These are phyloP conservation scores for Acanthamoeba culbertsoni DNA, from an alignment of 208 protist species.

Conservation along the genomic window DNA sequence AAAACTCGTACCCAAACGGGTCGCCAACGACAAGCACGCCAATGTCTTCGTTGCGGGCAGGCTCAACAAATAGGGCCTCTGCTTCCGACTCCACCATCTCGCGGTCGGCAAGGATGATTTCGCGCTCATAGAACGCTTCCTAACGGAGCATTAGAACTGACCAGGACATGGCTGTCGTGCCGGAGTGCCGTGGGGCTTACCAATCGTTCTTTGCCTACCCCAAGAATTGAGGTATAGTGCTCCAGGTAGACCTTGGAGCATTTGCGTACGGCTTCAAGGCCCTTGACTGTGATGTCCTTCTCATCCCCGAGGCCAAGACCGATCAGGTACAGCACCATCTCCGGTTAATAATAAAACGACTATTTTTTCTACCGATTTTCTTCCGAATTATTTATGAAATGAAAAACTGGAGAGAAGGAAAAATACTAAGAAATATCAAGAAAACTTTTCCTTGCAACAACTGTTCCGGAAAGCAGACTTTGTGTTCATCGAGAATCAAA, in stretches of 20 bases:
- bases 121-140: constrained; percentile 89
- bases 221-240: constrained; percentile 98
- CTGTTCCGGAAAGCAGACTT: no score
- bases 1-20: constrained; percentile 88
- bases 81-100: constrained; percentile 94
- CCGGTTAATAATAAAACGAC: no score
- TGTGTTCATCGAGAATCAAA: no score
- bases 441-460: no score
- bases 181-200: no score
- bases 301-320: constrained; percentile 97
- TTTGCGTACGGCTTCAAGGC: constrained; percentile 92
- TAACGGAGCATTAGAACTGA: constrained; percentile 63
- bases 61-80: constrained; percentile 89
- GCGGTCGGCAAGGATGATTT: constrained; percentile 93
- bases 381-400: no score
- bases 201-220: constrained; percentile 84
- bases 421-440: no score
- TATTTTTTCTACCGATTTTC: no score
- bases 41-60: constrained; percentile 87
- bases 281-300: constrained; percentile 97
- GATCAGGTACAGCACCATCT: constrained; percentile 91
- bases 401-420: no score
- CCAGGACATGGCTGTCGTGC: no score
- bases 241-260: constrained; percentile 97
- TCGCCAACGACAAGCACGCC: constrained; percentile 99